Percentiles rank a stretch among this genome's conserved stretches.
Evolutionary conservation across 495 filamentous ascomycete genomes (phyloP).

Genomic region (Penicillium lagena): DNA sequence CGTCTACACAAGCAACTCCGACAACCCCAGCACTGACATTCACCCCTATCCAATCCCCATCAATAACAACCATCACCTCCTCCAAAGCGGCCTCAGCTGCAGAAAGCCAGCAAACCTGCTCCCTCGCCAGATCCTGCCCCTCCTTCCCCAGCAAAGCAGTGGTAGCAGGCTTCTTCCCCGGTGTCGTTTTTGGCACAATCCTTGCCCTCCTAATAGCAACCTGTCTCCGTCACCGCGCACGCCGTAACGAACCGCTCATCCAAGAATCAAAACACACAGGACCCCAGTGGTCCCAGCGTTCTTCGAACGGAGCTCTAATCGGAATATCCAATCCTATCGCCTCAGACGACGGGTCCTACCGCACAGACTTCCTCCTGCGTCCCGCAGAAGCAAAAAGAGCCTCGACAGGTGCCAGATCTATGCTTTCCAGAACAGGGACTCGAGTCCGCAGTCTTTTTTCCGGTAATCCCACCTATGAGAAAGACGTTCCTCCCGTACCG

Average conservation of each 20-base stretch:
- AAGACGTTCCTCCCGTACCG: conserved; percentile 15
- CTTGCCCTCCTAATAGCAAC: conserved; percentile 35
- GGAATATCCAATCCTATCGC: conserved; percentile 54
- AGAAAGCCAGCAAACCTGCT: conserved; percentile 59
- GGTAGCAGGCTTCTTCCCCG: conserved; percentile 59
- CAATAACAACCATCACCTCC: conserved; percentile 16
- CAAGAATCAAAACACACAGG: conserved; percentile 7
- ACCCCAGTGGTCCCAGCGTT: conserved; percentile 26
- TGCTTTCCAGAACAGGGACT: conserved; percentile 29
- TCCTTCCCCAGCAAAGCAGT: conserved; percentile 49
- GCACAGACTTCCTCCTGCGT: conserved; percentile 54
- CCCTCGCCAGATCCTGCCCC: conserved; percentile 26
- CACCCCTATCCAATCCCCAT: conserved; percentile 12
- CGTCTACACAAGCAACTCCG: background rate
- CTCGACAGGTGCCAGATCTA: conserved; percentile 23
- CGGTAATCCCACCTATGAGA: conserved; percentile 6
- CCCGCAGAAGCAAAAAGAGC: conserved; percentile 14
- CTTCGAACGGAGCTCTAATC: conserved; percentile 33
- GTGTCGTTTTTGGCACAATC: conserved; percentile 48
- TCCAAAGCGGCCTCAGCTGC: conserved; percentile 40
- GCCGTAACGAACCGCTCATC: conserved; percentile 7
- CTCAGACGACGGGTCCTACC: conserved; percentile 38
- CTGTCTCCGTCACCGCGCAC: conserved; percentile 26
- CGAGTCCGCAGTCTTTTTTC: conserved; percentile 34
- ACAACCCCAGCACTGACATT: conserved; percentile 10